These are phyloP conservation scores for Knoxdaviesia capensis DNA, from an alignment of 2,329 filamentous ascomycete species.

Conservation along the genomic window DNA sequence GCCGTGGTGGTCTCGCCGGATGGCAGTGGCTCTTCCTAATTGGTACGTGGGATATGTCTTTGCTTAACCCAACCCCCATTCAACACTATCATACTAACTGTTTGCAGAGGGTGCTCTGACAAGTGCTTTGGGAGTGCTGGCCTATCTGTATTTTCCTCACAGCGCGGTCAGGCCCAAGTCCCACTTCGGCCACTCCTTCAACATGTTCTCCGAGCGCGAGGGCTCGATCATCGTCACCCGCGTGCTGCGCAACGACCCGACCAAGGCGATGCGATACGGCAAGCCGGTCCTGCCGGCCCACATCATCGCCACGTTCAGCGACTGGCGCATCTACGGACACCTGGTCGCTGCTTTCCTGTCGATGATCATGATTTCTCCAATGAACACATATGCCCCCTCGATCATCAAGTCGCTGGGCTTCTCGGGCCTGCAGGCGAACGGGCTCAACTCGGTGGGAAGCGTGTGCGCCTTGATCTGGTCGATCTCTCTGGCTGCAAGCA, in stretches of 20 bases:
- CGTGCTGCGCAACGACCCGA: slow-evolving; percentile 11
- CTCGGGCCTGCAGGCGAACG: slow-evolving; percentile 10
- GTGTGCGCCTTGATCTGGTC: slow-evolving; percentile 10
- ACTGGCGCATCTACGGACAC: slow-evolving; percentile 12
- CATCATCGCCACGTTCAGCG: slow-evolving; percentile 9
- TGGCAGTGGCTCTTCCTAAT: slow-evolving; percentile 14
- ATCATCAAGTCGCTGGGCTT: slow-evolving; percentile 12
- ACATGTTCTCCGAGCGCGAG: slow-evolving; percentile 9
- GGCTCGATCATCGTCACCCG: slow-evolving; percentile 10
- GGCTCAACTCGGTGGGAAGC: slow-evolving; percentile 11
- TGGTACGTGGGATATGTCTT: slow-evolving; percentile 6
- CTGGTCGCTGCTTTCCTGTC: slow-evolving; percentile 9
- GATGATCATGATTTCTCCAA: slow-evolving; percentile 13
- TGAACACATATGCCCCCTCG: slow-evolving; percentile 12
- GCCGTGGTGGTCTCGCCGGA: slow-evolving; percentile 8
- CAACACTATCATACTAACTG: slow-evolving; percentile 2
- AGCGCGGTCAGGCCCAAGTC: slow-evolving; percentile 9
- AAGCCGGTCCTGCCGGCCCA: slow-evolving; percentile 8
- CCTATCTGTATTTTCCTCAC: slow-evolving; percentile 12
- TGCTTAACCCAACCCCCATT: neutral
- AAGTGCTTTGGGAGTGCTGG: slow-evolving; percentile 7
- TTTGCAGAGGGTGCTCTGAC: slow-evolving; percentile 10
- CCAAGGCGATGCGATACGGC: slow-evolving; percentile 9
- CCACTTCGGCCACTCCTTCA: slow-evolving; percentile 9
- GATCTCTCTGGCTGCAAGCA: slow-evolving; percentile 9